Evolutionary conservation across 1,284 basidiomycete genomes (phyloP).

Genomic region (Amylostereum chailletii): DNA sequence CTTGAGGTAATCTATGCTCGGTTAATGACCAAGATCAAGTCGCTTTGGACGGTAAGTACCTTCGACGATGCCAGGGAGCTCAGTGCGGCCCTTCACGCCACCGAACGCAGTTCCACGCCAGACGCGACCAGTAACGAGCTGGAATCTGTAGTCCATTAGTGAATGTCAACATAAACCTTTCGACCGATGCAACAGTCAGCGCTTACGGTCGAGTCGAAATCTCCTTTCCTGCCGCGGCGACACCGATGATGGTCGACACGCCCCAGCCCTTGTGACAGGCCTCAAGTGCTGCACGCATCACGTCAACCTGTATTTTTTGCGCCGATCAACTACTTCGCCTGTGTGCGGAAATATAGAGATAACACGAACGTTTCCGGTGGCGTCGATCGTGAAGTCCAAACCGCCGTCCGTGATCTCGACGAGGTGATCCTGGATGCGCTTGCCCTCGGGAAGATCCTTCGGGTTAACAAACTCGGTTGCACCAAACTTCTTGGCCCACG

Average conservation of each 20-base stretch:
- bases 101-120: conserved; percentile 98
- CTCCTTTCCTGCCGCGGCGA: conserved; percentile 94
- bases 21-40: background rate
- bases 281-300: conserved; percentile 95
- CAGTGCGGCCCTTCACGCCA: conserved; percentile 95
- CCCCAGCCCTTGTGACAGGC: conserved; percentile 99
- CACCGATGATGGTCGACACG: conserved; percentile 90
- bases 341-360: background rate
- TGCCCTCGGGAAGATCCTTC: conserved; percentile 63
- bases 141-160: conserved; percentile 48
- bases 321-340: conserved; percentile 2
- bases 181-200: background rate
- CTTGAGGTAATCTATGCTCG: conserved; percentile 55
- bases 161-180: conserved; percentile 2
- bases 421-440: conserved; percentile 82
- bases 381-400: conserved; percentile 95
- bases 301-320: conserved; percentile 49
- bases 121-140: conserved; percentile 82
- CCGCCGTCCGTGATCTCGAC: conserved; percentile 95
- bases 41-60: conserved; percentile 29
- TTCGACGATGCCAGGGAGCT: conserved; percentile 84
- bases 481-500: conserved; percentile 90
- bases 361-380: conserved; percentile 79
- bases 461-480: conserved; percentile 98
- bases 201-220: conserved; percentile 91